Conservation (phyloP, 148 eudicot genomes). For the Cornus kousa region DNA sequence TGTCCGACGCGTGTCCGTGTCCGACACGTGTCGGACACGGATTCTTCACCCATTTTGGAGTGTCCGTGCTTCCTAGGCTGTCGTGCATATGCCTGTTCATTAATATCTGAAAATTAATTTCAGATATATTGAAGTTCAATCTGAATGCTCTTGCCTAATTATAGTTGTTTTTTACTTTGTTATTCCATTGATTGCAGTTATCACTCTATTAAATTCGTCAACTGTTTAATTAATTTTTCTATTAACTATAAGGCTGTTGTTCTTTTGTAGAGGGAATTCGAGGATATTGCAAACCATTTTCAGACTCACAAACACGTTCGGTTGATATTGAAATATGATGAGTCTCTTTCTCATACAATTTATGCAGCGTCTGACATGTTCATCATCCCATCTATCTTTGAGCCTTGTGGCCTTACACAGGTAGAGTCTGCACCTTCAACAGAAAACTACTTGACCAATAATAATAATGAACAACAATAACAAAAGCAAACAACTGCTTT, state of each 20-base stretch:
- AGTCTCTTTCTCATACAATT: constrained; percentile 75
- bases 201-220: background rate
- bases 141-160: background rate
- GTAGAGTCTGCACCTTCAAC: constrained; percentile 28
- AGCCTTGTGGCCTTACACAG: constrained; percentile 99
- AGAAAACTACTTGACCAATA: background rate
- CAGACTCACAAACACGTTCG: constrained; percentile 64
- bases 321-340: constrained; percentile 81
- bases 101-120: constrained; percentile 4
- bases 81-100: background rate
- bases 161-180: background rate
- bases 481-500: background rate
- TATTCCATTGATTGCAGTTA: background rate
- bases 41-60: no score
- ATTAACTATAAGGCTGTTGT: background rate
- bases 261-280: constrained; percentile 74
- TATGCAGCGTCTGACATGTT: constrained; percentile 93
- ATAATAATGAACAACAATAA: background rate
- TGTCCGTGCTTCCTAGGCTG: no score
- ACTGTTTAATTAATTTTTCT: constrained; percentile 3
- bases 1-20: no score
- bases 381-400: constrained; percentile 92
- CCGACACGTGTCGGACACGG: no score
- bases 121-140: background rate
- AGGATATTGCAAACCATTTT: constrained; percentile 72